Base-by-base conservation (phyloP, 164 flowering plant genomes). In the Nymphaea colorata region DNA sequence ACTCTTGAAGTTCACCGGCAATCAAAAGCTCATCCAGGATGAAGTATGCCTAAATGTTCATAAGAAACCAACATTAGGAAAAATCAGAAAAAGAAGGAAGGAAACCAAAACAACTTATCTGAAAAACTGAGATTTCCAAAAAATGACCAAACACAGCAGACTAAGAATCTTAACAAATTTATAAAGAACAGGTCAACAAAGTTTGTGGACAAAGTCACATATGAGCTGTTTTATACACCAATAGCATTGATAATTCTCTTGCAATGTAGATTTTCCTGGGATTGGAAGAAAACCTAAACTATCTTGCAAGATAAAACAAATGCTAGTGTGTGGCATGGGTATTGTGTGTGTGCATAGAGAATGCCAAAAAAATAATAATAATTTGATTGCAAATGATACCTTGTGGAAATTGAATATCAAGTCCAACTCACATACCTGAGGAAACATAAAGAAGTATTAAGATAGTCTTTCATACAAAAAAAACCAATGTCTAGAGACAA, bases 1-100 rank as follows among this genome's bases (percentile, higher is more conserved):
- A 81, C 69, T 90, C 98, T 78, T 93, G 98, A 66, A 93, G 95
- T 75, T 93, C 98, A 8, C 98, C 95, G 53, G 95, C 98, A 72
- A 92, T 80, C 72, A 92, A 70, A 69, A 89, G 65, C 76, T 92
- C 98, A 72, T 92, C 94, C 80, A 92, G 70, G 68, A 90, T 85
- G 69, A 84, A 90, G 73, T 90, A 92, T 6, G 96, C 98, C 96
- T 91, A 65, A 25, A 16, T 42, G 44, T 69, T 25, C 42, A 25
- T 25, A 66, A 53, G 43, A 66, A 42, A 17, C 14, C 2, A 51
- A 51, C 57, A 8, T 51, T 25, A 10, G 59, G 59, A 55, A 55
- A 55, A 55, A 10, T 61, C 7, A 41, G 41, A 12, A 17, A 17
- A 17, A 61, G 7, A 61, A 61, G 41, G n/a, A 61, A 12, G 3